These are phyloP conservation scores for Juglanconis sp. DNA, from an alignment of 2,329 filamentous ascomycete species.

Conservation along the genomic window DNA sequence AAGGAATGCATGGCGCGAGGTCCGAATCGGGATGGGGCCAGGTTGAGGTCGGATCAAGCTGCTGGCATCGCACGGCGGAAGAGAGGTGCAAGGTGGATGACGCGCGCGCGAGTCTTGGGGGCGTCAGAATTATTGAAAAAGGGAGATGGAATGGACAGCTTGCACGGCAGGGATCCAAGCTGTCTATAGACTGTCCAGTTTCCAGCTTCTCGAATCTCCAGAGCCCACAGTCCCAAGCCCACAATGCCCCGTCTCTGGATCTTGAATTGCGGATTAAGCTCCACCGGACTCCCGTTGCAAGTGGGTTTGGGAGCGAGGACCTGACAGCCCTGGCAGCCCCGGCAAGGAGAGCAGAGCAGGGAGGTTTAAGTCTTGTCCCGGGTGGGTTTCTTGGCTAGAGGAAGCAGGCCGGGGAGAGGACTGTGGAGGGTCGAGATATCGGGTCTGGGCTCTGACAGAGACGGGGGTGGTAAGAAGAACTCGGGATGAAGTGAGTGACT, in stretches of 20 bases:
- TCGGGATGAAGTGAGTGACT: no score
- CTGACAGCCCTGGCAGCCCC: background rate
- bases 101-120: background rate
- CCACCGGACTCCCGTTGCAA: background rate
- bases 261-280: constrained; percentile 3
- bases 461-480: no score
- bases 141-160: background rate
- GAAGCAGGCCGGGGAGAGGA: no score
- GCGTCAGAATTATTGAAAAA: constrained; percentile 1
- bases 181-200: background rate
- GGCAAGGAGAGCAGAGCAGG: no score
- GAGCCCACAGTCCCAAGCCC: background rate
- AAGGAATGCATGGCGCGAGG: constrained; percentile 5
- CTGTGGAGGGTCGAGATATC: no score
- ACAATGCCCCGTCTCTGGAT: background rate
- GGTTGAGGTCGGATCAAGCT: constrained; percentile 2
- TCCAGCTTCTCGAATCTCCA: background rate
- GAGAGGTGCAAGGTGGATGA: background rate
- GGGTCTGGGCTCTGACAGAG: no score
- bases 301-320: background rate
- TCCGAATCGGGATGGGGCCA: background rate
- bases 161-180: constrained; percentile 2
- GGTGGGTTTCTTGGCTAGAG: no score
- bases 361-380: no score
- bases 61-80: constrained; percentile 5